Conservation (phyloP, 1,284 basidiomycete species). For the Heterobasidion irregulare region DNA sequence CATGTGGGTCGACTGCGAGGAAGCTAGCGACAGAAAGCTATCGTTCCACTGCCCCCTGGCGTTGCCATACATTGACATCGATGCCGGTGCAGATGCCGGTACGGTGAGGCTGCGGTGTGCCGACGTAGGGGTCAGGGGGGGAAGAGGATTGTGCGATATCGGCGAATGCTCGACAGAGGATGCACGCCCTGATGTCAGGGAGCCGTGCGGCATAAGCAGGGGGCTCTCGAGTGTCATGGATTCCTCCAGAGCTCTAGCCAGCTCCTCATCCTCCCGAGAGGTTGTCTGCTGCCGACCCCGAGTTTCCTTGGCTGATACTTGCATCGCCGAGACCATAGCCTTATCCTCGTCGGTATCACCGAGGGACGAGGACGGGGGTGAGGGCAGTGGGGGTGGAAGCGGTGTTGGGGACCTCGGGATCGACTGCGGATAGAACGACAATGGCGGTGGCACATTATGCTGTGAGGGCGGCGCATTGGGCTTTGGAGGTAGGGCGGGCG, state of each 20-base stretch:
- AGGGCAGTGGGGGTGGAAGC: background rate
- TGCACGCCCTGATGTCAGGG: background rate
- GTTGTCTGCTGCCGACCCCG: constrained; percentile 22
- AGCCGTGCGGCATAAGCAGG: background rate
- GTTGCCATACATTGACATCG: background rate
- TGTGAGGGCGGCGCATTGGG: constrained; percentile 16
- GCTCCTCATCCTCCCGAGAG: constrained; percentile 52
- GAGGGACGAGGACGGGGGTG: constrained; percentile 13
- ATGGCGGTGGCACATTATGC: background rate
- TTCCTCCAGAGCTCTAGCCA: constrained; percentile 55
- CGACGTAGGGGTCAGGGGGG: background rate
- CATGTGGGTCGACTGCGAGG: constrained; percentile 1
- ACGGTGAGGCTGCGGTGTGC: background rate
- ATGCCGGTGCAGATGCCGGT: background rate
- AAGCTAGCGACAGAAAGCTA: constrained; percentile 2
- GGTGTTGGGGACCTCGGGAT: background rate
- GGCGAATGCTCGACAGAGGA: background rate
- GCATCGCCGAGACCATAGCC: constrained; percentile 31
- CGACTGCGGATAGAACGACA: constrained; percentile 1
- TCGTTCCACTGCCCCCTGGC: background rate
- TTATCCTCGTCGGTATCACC: constrained; percentile 18
- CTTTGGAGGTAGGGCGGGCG: constrained; percentile 23
- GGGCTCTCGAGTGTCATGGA: constrained; percentile 29
- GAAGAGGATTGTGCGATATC: background rate
- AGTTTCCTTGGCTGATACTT: constrained; percentile 46